phyloP scores from a whole-genome alignment of 2,329 filamentous ascomycete genomes.

The Lachnellula subtilissima region DNA sequence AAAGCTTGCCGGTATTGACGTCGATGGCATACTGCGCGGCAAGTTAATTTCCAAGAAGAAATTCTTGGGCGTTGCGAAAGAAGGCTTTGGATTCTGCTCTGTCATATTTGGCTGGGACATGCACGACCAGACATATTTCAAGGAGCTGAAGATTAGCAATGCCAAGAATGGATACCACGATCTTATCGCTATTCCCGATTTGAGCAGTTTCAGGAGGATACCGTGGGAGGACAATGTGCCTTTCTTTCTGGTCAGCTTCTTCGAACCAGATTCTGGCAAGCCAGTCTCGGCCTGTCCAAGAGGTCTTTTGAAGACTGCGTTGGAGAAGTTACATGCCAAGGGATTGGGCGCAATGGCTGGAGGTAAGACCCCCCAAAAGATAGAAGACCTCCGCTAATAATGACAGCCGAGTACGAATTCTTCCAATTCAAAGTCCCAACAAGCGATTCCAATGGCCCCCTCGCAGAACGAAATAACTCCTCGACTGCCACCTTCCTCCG shows the following conservation, averaged over 20 bases:
- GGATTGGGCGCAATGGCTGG: slow-evolving; percentile 86
- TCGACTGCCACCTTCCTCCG: slow-evolving; percentile 71
- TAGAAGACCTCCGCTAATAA: slow-evolving; percentile 15
- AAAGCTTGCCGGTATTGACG: slow-evolving; percentile 83
- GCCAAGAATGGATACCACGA: slow-evolving; percentile 87
- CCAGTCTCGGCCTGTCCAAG: slow-evolving; percentile 75
- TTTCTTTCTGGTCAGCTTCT: slow-evolving; percentile 80
- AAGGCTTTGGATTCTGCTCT: slow-evolving; percentile 89
- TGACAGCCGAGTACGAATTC: slow-evolving; percentile 85
- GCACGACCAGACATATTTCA: slow-evolving; percentile 87
- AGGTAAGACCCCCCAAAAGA: slow-evolving; percentile 50
- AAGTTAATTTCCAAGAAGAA: slow-evolving; percentile 92
- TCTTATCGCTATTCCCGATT: slow-evolving; percentile 74
- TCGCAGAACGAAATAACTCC: slow-evolving; percentile 54
- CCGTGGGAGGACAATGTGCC: slow-evolving; percentile 87
- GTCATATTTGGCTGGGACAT: slow-evolving; percentile 97
- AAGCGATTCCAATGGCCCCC: slow-evolving; percentile 37
- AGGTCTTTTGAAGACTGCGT: slow-evolving; percentile 63
- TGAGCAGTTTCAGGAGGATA: slow-evolving; percentile 73
- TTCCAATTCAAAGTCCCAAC: slow-evolving; percentile 76
- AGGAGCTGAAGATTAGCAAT: slow-evolving; percentile 82
- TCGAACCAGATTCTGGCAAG: slow-evolving; percentile 69
- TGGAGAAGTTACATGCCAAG: slow-evolving; percentile 60
- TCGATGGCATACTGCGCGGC: slow-evolving; percentile 80
- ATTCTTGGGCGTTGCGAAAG: slow-evolving; percentile 75